These are phyloP conservation scores for Pleurotus eryngii DNA, from an alignment of 768 basidiomycete genomes.

Conservation along the genomic window DNA sequence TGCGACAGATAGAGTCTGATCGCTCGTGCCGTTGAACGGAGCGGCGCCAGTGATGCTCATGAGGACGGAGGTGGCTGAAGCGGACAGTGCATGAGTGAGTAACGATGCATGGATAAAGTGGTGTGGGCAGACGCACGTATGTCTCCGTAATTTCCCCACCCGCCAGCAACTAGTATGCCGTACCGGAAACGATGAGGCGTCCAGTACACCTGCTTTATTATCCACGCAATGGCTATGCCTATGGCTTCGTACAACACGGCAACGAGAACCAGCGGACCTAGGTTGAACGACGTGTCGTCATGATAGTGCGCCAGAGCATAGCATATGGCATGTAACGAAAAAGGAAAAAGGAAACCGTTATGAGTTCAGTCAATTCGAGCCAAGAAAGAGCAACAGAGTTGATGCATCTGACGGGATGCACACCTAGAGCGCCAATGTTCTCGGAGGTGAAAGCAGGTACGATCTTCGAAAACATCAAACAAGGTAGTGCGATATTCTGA, in stretches of 20 bases:
- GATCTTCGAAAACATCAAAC: slow-evolving; percentile 70
- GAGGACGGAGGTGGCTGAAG: slow-evolving; percentile 61
- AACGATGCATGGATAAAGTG: not conserved
- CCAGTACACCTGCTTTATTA: slow-evolving; percentile 65
- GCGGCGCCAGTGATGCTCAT: slow-evolving; percentile 57
- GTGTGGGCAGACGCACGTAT: slow-evolving; percentile 46
- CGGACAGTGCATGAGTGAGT: not conserved
- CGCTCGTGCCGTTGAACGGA: slow-evolving; percentile 58
- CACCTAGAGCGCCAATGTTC: slow-evolving; percentile 55
- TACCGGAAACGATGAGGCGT: slow-evolving; percentile 75
- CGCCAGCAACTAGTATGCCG: slow-evolving; percentile 67
- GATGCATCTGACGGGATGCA: slow-evolving; percentile 9
- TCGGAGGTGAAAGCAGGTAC: slow-evolving; percentile 60
- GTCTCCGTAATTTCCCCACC: slow-evolving; percentile 68
- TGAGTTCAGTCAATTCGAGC: not conserved
- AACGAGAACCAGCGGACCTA: slow-evolving; percentile 64
- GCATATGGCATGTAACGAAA: not conserved
- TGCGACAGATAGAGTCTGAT: slow-evolving; percentile 61
- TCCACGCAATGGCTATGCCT: slow-evolving; percentile 51
- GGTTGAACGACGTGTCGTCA: not conserved
- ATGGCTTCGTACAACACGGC: slow-evolving; percentile 56
- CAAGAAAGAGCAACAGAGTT: not conserved
- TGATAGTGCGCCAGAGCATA: too few relatives aligned
- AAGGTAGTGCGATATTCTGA: slow-evolving; percentile 58
- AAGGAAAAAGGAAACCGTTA: not conserved